Percentiles rank a stretch among this genome's conserved stretches.
Conservation (phyloP, 2,329 filamentous ascomycete species). For the Chaetomiaceae sp. region DNA sequence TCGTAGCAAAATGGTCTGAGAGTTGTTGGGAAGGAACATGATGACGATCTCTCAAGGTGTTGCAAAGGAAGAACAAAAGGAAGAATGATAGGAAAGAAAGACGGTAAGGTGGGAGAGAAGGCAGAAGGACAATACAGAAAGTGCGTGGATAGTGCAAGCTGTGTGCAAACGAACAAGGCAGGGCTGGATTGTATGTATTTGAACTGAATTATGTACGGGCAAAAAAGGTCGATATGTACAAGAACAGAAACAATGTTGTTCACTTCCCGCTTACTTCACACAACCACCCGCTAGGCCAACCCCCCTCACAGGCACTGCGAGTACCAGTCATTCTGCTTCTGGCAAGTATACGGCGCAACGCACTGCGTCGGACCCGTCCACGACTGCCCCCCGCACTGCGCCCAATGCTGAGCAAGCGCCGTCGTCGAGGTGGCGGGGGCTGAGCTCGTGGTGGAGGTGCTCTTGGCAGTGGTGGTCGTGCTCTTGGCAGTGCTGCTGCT, state of each 20-base stretch:
- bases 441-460: conserved; percentile 17
- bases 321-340: conserved; percentile 26
- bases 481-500: neutral
- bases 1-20: too few species aligned
- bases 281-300: neutral
- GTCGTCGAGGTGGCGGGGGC: conserved; percentile 16
- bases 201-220: too few species aligned
- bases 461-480: conserved; percentile 8
- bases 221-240: neutral
- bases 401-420: conserved; percentile 14
- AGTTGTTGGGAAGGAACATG: too few species aligned
- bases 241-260: neutral
- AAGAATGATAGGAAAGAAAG: too few species aligned
- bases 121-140: too few species aligned
- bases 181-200: too few species aligned
- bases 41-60: too few species aligned
- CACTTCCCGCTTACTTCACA: too few species aligned
- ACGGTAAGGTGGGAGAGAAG: too few species aligned
- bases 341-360: conserved; percentile 20
- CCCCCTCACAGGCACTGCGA: conserved; percentile 24
- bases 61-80: too few species aligned
- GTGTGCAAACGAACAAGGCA: too few species aligned
- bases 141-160: too few species aligned
- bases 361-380: conserved; percentile 25
- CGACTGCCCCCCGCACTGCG: conserved; percentile 23